Conservation (phyloP, 495 filamentous ascomycete genomes). For the Penicillium salamii region DNA sequence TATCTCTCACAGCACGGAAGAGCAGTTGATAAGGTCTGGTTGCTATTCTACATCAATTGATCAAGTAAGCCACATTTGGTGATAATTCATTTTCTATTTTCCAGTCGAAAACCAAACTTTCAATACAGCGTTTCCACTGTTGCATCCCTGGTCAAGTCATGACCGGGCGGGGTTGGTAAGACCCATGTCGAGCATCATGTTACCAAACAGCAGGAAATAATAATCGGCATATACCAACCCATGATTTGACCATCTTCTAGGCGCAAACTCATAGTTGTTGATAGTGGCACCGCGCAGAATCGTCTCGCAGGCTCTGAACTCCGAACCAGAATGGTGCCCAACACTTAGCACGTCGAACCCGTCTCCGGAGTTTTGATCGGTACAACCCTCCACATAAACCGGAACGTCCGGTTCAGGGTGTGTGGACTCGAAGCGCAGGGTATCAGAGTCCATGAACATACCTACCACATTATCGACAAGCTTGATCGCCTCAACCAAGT, state of each 20-base stretch:
- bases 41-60: too few species aligned
- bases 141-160: not conserved
- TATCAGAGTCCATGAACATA: conserved; percentile 13
- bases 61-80: too few species aligned
- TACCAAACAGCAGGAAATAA: conserved; percentile 47
- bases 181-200: conserved; percentile 27
- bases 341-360: too few species aligned
- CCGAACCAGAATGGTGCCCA: not conserved
- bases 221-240: conserved; percentile 50
- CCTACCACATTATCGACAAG: conserved; percentile 32
- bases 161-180: not conserved
- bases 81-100: too few species aligned
- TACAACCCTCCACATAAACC: conserved; percentile 1
- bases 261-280: conserved; percentile 38
- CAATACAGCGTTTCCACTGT: too few species aligned
- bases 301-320: conserved; percentile 7
- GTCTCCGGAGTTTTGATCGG: too few species aligned
- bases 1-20: too few species aligned
- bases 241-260: conserved; percentile 34
- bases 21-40: too few species aligned
- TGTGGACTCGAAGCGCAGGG: conserved; percentile 1
- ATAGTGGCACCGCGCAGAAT: conserved; percentile 35
- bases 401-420: not conserved
- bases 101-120: too few species aligned
- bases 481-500: conserved; percentile 28